phyloP scores from a whole-genome alignment of 139 green algal genomes.

The Chlamydomonas sphaeroides region DNA sequence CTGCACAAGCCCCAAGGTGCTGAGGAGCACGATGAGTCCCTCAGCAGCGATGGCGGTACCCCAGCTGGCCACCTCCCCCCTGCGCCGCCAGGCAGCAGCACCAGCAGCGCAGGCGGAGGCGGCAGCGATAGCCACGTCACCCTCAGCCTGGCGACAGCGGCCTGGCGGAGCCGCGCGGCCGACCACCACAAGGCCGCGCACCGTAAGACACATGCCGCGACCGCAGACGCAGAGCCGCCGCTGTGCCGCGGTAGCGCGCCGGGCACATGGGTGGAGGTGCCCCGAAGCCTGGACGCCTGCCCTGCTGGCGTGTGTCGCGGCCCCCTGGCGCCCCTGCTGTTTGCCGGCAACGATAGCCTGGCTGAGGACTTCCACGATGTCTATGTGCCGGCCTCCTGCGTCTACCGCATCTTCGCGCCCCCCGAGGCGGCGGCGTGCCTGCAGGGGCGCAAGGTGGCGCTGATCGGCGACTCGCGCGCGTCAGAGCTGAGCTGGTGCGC shows the following conservation, averaged over 20 bases:
- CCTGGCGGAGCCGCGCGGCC: too few species aligned
- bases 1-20: too few species aligned
- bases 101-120: too few species aligned
- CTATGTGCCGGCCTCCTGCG: neutral
- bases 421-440: neutral
- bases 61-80: too few species aligned
- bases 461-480: neutral
- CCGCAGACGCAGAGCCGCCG: neutral
- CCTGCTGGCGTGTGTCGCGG: neutral
- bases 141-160: too few species aligned
- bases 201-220: too few species aligned
- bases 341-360: neutral
- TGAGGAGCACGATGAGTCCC: too few species aligned
- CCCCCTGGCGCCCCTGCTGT: neutral
- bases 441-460: neutral
- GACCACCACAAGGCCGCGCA: too few species aligned
- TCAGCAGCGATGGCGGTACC: too few species aligned
- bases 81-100: too few species aligned
- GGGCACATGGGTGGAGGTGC: neutral
- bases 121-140: too few species aligned
- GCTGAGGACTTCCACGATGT: neutral
- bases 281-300: neutral
- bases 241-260: neutral
- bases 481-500: neutral
- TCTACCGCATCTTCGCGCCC: neutral